Evolutionary conservation across 176 grass and related monocot species (phyloP).

Genomic region (Pontederia crassipes): DNA sequence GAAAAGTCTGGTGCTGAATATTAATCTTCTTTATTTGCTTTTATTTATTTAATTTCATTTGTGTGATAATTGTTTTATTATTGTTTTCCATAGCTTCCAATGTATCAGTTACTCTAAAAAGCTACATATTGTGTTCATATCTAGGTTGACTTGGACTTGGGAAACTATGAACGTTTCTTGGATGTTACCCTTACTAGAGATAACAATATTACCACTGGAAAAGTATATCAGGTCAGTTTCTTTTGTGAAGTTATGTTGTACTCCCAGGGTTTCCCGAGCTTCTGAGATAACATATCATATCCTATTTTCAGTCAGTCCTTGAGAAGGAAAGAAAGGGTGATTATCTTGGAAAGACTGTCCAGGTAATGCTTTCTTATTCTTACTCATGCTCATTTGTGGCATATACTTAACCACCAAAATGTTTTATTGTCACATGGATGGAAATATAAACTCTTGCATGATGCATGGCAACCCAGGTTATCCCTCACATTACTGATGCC

Average conservation of each 20-base stretch:
- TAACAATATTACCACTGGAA: conserved; percentile 96
- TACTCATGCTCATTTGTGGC: neutral
- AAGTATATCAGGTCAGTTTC: conserved; percentile 79
- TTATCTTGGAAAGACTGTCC: conserved; percentile 95
- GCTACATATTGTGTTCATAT: conserved; percentile 12
- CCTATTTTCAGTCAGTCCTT: conserved; percentile 71
- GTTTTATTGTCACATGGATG: neutral
- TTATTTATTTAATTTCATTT: neutral
- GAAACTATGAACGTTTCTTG: conserved; percentile 93
- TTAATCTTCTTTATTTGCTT: neutral
- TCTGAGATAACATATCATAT: conserved; percentile 3
- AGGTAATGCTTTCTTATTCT: conserved; percentile 30
- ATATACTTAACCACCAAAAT: neutral
- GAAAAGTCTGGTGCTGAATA: neutral
- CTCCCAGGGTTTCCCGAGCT: neutral
- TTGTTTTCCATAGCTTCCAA: neutral
- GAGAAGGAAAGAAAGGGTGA: conserved; percentile 87
- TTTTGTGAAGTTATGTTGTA: neutral
- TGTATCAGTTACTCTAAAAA: neutral
- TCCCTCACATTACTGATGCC: conserved; percentile 95
- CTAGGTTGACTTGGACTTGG: conserved; percentile 89
- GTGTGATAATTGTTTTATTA: neutral
- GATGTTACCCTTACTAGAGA: conserved; percentile 81
- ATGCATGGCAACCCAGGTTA: conserved; percentile 43
- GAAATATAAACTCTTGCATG: neutral